Evolutionary conservation across 176 grass and related monocot species (phyloP), one percentile per base, ranked within the genome.

Genomic region (Eragrostis curvula): DNA sequence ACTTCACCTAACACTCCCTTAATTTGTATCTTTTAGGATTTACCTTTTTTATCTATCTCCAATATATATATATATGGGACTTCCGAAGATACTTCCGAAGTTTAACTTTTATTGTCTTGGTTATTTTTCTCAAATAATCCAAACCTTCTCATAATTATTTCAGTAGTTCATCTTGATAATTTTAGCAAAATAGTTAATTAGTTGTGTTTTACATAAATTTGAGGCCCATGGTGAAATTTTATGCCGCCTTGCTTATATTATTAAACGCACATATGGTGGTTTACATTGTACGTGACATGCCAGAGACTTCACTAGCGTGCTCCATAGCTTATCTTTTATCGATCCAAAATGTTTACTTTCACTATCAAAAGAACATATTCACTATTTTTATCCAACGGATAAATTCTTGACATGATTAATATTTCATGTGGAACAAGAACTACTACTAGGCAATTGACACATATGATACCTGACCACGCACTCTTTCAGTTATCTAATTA

Each of bases 361-460:
- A 47, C 67, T 55, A 39, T 29, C 41, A 61, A 13, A 70, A 49
- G 13, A 28, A 63, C 25, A 39, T 82, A 64, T 64, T 82, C 69
- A 73, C 47, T 24, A 44, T 61, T 44, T 63, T 48, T 44, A 61
- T 76, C 5, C 8, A 29, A 68, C 24, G 51, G 51, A 84, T 42
- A 51, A 50, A 79, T 88, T 74, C 81, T 73, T 29, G 29, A 51
- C 28, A 73, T 51, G 32, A 40, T 32, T 16, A 50, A 9, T 47
- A 58, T 83, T 83, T 79, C 41, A 60, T 53, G 21, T 68, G 69
- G 42, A 79, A 42, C 28, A 69, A 7, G 50, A 88, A 74, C 79
- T 66, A 1, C 66, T 12, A 51, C 12, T 8, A 27, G 23, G 9
- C 2, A 21, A 78, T 36, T n/a, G 29, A 8, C 32, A 6, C 0